A percentile compares a stretch with the other conserved stretches of the same genome.
Evolutionary conservation across 1,284 basidiomycete species (phyloP).

Genomic region (Ceratobasidium sp.): DNA sequence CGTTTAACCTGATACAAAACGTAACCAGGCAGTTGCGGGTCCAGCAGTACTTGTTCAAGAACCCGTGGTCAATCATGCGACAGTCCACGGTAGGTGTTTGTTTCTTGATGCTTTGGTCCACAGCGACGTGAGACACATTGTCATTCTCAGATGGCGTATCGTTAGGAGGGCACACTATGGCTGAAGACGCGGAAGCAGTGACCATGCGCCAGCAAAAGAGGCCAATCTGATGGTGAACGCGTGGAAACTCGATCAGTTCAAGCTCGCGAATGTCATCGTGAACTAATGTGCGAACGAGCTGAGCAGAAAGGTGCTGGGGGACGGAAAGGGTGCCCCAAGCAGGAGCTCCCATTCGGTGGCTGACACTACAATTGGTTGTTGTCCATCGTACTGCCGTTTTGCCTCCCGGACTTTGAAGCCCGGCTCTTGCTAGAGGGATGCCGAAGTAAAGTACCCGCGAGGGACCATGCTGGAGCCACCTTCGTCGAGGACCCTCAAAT

Average conservation of each 20-base stretch:
- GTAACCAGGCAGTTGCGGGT: slow-evolving; percentile 11
- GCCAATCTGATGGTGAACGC: not conserved
- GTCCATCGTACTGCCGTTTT: not conserved
- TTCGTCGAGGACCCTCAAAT: not conserved
- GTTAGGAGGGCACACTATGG: not conserved
- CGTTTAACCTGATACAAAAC: not conserved
- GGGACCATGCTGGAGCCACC: not conserved
- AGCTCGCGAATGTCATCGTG: not conserved
- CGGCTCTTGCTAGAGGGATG: not conserved
- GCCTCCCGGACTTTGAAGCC: not conserved
- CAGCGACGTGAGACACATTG: not conserved
- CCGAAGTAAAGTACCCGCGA: not conserved
- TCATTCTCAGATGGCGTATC: not conserved
- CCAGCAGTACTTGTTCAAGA: not conserved
- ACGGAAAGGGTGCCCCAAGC: not conserved
- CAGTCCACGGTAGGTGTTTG: not conserved
- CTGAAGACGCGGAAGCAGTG: not conserved
- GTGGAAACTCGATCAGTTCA: not conserved
- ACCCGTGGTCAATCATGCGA: not conserved
- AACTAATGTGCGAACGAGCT: not conserved
- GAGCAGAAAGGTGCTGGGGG: not conserved
- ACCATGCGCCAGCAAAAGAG: slow-evolving; percentile 3
- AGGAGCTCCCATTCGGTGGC: not conserved
- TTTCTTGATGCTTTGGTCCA: not conserved
- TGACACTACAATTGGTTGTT: not conserved